These are phyloP conservation scores for Citrus mangshanensis DNA, from an alignment of 345 rosid species.

Conservation along the genomic window DNA sequence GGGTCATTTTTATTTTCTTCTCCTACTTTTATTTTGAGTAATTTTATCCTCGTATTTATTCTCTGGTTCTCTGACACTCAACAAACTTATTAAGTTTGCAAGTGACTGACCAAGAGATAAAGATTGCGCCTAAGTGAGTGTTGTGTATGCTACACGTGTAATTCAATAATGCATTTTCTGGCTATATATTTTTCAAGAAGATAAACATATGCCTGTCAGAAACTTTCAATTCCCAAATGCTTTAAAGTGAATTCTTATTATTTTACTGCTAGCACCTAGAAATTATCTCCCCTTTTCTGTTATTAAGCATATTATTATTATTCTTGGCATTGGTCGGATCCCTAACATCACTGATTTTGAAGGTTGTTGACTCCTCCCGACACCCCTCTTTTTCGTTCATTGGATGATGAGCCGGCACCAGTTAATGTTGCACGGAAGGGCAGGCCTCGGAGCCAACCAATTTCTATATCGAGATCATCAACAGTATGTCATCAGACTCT, in stretches of 20 bases:
- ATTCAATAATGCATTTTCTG: not conserved
- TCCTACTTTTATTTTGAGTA: not conserved
- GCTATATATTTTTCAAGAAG: not conserved
- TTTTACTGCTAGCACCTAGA: not conserved
- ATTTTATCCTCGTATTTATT: not conserved
- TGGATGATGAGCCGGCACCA: conserved; percentile 78
- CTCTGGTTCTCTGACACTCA: not conserved
- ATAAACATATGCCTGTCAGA: not conserved
- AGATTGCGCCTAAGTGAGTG: not conserved
- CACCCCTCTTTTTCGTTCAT: conserved; percentile 88
- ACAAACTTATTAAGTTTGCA: conserved; percentile 4
- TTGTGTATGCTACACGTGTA: not conserved
- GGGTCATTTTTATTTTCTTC: conserved; percentile 24
- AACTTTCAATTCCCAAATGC: not conserved
- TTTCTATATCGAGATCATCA: conserved; percentile 89
- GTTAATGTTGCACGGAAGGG: conserved; percentile 63
- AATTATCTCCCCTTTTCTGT: not conserved
- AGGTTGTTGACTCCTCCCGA: conserved; percentile 99
- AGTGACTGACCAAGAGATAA: conserved; percentile 1
- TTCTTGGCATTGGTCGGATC: conserved; percentile 32
- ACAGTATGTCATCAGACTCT: conserved; percentile 51
- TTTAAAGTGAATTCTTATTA: conserved; percentile 1
- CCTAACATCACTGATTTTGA: conserved; percentile 32
- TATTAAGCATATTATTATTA: not conserved
- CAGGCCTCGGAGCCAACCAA: conserved; percentile 83